Evolutionary conservation across 768 basidiomycete genomes (phyloP), one percentile per base, ranked within the genome.

Genomic region (Neoboletus magnificus): DNA sequence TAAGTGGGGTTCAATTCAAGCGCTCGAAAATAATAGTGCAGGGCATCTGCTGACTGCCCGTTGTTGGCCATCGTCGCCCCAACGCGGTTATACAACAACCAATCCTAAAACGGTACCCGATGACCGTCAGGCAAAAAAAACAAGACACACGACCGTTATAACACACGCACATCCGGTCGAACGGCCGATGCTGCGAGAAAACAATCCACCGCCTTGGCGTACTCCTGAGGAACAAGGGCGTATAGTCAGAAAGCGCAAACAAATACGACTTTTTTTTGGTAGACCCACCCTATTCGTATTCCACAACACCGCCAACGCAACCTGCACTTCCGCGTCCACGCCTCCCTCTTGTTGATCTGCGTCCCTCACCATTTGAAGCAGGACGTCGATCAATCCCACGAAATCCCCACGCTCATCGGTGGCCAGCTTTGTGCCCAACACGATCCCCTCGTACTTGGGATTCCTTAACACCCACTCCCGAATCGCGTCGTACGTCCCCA

Each of bases 11-110:
- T 91, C 54, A 95, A 76, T 63, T 91, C 88, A 32, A 97, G 78
- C 2, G 95, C 95, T 32, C 80, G 82, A 65, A 84, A 81, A 72
- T 98, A 98, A 68, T 92, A 96, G 55, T 86, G 77, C 3, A 94
- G 76, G n/a, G 95, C 95, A 50, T 91, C 83, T 35, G 81, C 83
- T 13, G 93, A 80, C 51, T 76, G 77, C 23, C 93, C 86, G 64
- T 84, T 91, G 71, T 97, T 98, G 25, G 95, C 95, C 75, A 94
- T 85, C 6, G 93, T 95, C 16, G 95, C 95, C 15, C 95, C 95
- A 40, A 96, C 89, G 16, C 95, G 84, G 66, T 98, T 98, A 73
- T 91, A 96, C 55, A 98, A 73, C 37, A 91, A 75, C 87, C 90
- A 96, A 67, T 98, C 94, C 91, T 95, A 63, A 54, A 18, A 22